These are phyloP conservation scores for Trichoderma guizhouense DNA, from an alignment of 2,329 filamentous ascomycete species.

Conservation along the genomic window DNA sequence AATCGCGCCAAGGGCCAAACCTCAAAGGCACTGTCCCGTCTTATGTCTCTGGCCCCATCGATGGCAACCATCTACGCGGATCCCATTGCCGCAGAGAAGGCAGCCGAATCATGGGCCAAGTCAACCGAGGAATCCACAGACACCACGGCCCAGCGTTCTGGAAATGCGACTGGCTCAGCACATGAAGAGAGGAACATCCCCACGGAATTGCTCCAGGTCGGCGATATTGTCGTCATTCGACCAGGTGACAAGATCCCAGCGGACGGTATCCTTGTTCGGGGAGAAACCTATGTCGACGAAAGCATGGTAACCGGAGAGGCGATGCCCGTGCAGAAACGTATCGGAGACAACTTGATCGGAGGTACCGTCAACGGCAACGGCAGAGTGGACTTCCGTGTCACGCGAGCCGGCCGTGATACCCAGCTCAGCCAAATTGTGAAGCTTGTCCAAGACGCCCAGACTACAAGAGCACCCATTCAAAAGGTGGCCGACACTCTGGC, in stretches of 20 bases:
- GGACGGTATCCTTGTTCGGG: conserved; percentile 80
- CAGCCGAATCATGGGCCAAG: conserved; percentile 69
- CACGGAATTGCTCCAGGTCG: conserved; percentile 89
- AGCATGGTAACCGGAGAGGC: conserved; percentile 99
- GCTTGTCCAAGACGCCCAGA: conserved; percentile 96
- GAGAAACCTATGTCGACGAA: conserved; percentile 92
- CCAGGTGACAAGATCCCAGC: conserved; percentile 97
- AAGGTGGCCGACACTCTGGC: conserved; percentile 86
- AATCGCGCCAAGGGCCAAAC: conserved; percentile 96
- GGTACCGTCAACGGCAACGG: conserved; percentile 95
- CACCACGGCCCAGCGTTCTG: conserved; percentile 39
- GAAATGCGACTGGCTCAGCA: conserved; percentile 51
- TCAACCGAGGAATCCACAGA: conserved; percentile 30
- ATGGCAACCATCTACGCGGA: conserved; percentile 97
- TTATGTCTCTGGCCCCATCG: conserved; percentile 94
- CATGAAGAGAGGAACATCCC: conserved; percentile 84
- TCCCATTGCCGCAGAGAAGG: conserved; percentile 88
- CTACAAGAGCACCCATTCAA: conserved; percentile 89
- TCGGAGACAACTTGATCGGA: conserved; percentile 76
- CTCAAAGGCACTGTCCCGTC: conserved; percentile 82
- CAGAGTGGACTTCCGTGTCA: conserved; percentile 87
- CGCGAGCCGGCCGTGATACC: conserved; percentile 87
- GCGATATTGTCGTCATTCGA: conserved; percentile 86
- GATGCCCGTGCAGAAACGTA: conserved; percentile 87
- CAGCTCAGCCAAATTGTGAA: conserved; percentile 98